Evolutionary conservation across 2,329 filamentous ascomycete species (phyloP), one percentile per base, ranked within the genome.

Genomic region (Aspergillus fructus): DNA sequence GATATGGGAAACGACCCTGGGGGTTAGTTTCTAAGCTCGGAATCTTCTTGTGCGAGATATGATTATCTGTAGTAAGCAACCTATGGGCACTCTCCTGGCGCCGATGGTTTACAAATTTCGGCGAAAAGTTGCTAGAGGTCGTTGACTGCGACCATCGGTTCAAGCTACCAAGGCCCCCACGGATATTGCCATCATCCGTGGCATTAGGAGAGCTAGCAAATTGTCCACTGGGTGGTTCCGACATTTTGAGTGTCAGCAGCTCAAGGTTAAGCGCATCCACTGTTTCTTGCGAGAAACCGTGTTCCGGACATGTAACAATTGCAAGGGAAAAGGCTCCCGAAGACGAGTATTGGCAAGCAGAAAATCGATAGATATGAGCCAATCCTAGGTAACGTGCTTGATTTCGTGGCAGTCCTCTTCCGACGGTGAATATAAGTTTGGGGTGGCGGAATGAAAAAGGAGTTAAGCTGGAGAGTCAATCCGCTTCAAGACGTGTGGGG

Each of bases 61-160:
- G 49, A 34, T 64, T 60, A 56, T 62, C 58, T 30, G 65, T 57
- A 21, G 66, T 57, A 5, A 66, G 70, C 48, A 66, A 53, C 53
- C 63, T 66, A 48, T 66, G 66, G 41, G 53, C 64, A 42, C 63
- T 64, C 37, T 58, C 50, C 17, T 58, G 55, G 33, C 63, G 66
- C 21, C 59, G 62, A 59, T 72, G 65, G 40, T 59, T 59, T 8
- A 51, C 52, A 41, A 65, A 61, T 5, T 67, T 62, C 2, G 68
- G 66, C 9, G 67, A 67, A 43, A 62, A 61, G 47, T 73, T 75
- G 69, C 79, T 83, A 47, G 80, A 82, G 30, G 76, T 70, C 23
- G 82, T 84, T 17, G 81, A 83, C 62, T 84, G 82, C 37, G 83
- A 85, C 82, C 82, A 85, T 61, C 83, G 80, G 66, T 84, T 82